Base-by-base conservation (phyloP, 1,139 yeast species). In the Wickerhamomyces sp. region DNA sequence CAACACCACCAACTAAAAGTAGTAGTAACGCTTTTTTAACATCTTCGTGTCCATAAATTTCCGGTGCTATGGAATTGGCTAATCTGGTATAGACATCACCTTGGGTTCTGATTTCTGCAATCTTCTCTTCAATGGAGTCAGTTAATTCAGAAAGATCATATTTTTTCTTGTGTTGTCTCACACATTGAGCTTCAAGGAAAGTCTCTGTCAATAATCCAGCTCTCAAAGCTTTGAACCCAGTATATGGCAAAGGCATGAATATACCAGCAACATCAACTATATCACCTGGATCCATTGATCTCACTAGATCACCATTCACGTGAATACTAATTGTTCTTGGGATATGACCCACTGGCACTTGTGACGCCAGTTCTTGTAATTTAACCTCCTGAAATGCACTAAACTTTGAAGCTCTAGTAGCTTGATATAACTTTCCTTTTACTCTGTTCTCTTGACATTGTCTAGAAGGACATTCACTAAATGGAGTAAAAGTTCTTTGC, bases 341-440 rank as follows among this genome's bases (percentile, higher is more conserved):
- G 49, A 94, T 92, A 61, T 92, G 97, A 35, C 98, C 98, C 18
- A 90, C 94, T 0, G 99, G 98, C 10, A 94, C 98, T 64, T 92
- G 98, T 48, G 83, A 83, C 13, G 98, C 88, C 61, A 92, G 67
- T 65, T 94, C 99, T 66, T 94, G 99, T 46, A 94, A 74, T 56
- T 87, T 83, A 39, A 90, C 94, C 56, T 94, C 98, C 65, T 94
- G 99, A 70, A 90, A 94, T 5, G 96, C 87, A 41, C 85, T 73
- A 58, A 94, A 94, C 64, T 92, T 92, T 25, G 97, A 89, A 1
- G 98, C 98, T 55, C 99, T 76, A 7, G 97, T 89, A 35, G 95
- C 80, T 81, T 90, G 86, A 62, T 85, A 88, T 42, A 94, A 71
- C 64, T 88, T 92, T 37, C 98, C 98, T 59, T 83, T 83, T 37